Evolutionary conservation across 805 yeast genomes (phyloP), one percentile per base, ranked within the genome.

Genomic region (Candida patagonica): DNA sequence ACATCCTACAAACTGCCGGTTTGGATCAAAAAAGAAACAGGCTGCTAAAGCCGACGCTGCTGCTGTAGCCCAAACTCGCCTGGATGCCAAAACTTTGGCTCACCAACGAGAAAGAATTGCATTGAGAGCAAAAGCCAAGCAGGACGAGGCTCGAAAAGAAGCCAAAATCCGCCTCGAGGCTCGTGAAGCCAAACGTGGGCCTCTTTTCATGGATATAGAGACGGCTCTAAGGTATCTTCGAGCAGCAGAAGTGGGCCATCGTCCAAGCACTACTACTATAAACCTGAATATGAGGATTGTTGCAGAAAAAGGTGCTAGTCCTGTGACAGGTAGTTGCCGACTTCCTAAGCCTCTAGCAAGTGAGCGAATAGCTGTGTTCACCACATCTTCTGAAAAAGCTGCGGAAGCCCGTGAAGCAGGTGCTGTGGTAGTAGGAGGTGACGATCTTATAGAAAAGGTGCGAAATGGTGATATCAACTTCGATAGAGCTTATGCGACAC

Each of bases 241-340:
- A 47, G 95, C 97, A 0, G 76, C 87, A 4, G 96, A 87, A 60
- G 94, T 87, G 4, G 97, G 98, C 4, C 76, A 82, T 54, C 76
- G 89, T 2, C 65, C 70, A 4, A 63, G 71, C n/a, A 76, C 78
- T 50, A 77, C 89, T 17, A 79, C 88, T 19, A 67, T 89, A 30
- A 67, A 82, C 13, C 60, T 83, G 40, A 74, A 80, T 39, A 70
- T 84, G 13, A 65, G 74, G 13, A 67, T 87, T 23, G 71, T 79
- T 8, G 75, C 80, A 16, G 89, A 80, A 44, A 77, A 74, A 55
- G 95, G 96, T 49, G 78, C 82, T 17, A 76, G 78, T 26, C 82
- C 85, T 20, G 61, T 88, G 39, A 65, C 67, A 23, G 96, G 96
- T 10, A 68, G 76, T 4, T 73, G 87, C 17, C 62, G 70, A 36